phyloP scores from a whole-genome alignment of 495 filamentous ascomycete genomes.

The Aspergillus kassunensis region DNA sequence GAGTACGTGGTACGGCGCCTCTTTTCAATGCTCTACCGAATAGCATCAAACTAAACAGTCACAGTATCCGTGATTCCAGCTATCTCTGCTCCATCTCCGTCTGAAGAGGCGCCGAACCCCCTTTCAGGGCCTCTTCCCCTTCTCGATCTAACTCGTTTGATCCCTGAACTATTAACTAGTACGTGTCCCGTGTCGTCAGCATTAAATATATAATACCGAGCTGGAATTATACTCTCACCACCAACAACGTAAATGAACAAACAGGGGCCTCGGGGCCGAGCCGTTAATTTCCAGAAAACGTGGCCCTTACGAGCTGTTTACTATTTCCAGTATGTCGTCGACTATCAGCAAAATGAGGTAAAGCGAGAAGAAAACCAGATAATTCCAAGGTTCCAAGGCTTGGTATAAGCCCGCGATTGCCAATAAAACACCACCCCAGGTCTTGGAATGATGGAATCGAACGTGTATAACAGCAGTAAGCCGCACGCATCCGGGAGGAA shows the following conservation, averaged over 20 bases:
- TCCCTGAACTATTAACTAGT: conserved; percentile 22
- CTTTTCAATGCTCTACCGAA: not conserved
- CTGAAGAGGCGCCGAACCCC: conserved; percentile 11
- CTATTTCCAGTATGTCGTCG: too few species aligned
- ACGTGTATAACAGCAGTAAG: not conserved
- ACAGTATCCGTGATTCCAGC: conserved; percentile 3
- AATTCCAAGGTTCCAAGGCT: not conserved
- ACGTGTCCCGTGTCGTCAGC: conserved; percentile 27
- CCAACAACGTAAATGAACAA: too few species aligned
- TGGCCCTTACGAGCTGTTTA: not conserved
- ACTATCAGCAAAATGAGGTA: too few species aligned
- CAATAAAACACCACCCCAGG: not conserved
- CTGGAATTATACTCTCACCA: too few species aligned
- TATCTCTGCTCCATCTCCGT: not conserved
- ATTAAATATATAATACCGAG: not conserved
- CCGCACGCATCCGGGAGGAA: too few species aligned
- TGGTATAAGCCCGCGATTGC: not conserved
- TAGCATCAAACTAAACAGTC: conserved; percentile 3
- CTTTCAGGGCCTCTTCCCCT: conserved; percentile 15
- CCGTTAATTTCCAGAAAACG: too few species aligned
- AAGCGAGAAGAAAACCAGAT: not conserved
- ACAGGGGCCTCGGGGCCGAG: too few species aligned
- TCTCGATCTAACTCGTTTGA: conserved; percentile 17
- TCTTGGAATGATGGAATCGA: not conserved
- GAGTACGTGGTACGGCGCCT: conserved; percentile 8